phyloP scores from a whole-genome alignment of 2,329 filamentous ascomycete genomes.

The Fusarium multiceps region DNA sequence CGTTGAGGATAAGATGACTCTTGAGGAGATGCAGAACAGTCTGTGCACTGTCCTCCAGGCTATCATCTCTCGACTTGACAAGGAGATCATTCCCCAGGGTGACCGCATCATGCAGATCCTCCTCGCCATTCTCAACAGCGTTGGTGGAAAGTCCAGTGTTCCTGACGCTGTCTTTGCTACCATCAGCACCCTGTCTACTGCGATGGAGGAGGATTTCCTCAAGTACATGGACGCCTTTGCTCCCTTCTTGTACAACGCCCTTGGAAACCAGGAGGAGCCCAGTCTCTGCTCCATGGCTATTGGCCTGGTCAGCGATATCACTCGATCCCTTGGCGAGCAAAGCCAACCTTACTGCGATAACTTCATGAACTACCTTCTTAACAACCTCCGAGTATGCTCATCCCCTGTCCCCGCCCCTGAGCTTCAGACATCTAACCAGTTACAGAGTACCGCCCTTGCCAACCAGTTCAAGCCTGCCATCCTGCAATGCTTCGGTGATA shows the following conservation, averaged over 20 bases:
- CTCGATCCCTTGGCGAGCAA: conserved; percentile 87
- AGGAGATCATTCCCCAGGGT: conserved; percentile 88
- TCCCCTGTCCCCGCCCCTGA: not conserved
- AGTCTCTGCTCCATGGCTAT: conserved; percentile 97
- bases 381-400: conserved; percentile 81
- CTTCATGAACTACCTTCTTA: conserved; percentile 98
- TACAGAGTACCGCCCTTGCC: conserved; percentile 81
- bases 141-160: conserved; percentile 89
- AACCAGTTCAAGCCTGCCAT: conserved; percentile 99
- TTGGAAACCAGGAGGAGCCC: conserved; percentile 95
- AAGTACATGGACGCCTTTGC: conserved; percentile 98
- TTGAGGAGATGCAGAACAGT: conserved; percentile 98
- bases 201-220: conserved; percentile 90
- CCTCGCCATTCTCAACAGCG: conserved; percentile 80
- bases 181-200: conserved; percentile 90
- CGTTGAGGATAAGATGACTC: conserved; percentile 93
- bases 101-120: conserved; percentile 94
- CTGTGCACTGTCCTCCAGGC: conserved; percentile 90
- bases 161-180: conserved; percentile 94
- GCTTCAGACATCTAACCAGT: conserved; percentile 19
- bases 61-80: conserved; percentile 90
- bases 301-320: conserved; percentile 95
- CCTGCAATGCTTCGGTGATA: conserved; percentile 96
- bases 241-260: conserved; percentile 91
- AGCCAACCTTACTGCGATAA: conserved; percentile 95